Percentiles rank a stretch among this genome's conserved stretches.
These are phyloP conservation scores for Syncephalis plumigaleata DNA, from an alignment of 371 early-diverging fungal genomes.

Conservation along the genomic window DNA sequence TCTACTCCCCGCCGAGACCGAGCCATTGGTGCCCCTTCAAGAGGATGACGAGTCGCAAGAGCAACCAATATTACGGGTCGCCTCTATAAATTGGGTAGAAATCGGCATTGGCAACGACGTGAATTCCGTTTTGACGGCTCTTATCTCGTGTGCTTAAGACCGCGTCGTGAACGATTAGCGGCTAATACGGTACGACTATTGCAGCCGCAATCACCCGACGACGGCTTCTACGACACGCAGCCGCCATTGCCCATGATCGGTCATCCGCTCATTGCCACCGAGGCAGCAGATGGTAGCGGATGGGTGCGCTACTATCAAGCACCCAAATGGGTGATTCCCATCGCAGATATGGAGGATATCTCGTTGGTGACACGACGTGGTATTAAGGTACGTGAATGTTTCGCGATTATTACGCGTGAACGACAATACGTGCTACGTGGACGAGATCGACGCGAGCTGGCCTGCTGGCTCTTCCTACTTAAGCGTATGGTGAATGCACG, in stretches of 20 bases:
- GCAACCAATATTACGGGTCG: not conserved
- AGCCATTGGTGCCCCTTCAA: too few relatives aligned
- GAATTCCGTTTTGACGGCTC: constrained; percentile 3
- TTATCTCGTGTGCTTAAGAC: constrained; percentile 1
- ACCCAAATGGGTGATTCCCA: constrained; percentile 5
- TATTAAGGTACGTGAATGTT: constrained; percentile 1
- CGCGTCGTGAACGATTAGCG: too few relatives aligned
- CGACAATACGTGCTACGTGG: not conserved
- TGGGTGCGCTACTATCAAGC: not conserved
- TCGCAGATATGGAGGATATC: constrained; percentile 2
- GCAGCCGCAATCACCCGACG: not conserved
- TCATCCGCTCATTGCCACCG: constrained; percentile 3
- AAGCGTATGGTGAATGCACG: constrained; percentile 2
- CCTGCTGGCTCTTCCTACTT: constrained; percentile 2
- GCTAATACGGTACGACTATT: not conserved
- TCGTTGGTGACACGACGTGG: constrained; percentile 1
- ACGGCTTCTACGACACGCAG: not conserved
- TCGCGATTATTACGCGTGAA: not conserved
- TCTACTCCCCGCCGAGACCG: too few relatives aligned
- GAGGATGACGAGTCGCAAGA: too few relatives aligned
- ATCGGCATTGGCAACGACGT: constrained; percentile 4
- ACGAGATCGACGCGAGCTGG: not conserved
- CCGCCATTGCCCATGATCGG: not conserved
- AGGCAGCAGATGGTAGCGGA: not conserved
- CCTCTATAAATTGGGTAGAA: constrained; percentile 4